phyloP scores from a whole-genome alignment of 2,329 filamentous ascomycete genomes.

The Aspergillus pseudoviridinutans region DNA sequence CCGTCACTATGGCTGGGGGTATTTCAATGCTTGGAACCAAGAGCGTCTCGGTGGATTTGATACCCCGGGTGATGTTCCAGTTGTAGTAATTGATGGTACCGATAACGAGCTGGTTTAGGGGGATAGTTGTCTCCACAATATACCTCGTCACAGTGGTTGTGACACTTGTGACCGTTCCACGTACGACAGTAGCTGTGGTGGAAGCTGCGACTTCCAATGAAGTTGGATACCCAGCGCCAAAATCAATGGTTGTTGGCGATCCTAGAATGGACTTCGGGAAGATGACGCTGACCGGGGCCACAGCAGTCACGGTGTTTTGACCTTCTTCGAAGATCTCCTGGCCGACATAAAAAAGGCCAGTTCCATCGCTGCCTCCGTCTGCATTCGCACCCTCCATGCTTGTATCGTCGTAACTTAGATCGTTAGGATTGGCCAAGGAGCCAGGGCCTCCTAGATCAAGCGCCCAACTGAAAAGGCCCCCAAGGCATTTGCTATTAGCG shows the following conservation, averaged over 20 bases:
- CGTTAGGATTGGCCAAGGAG: background rate
- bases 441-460: background rate
- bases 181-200: background rate
- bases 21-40: slow-evolving; percentile 10
- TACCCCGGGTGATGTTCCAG: slow-evolving; percentile 9
- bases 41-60: slow-evolving; percentile 1
- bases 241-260: slow-evolving; percentile 1
- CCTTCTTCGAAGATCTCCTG: background rate
- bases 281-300: slow-evolving; percentile 4
- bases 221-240: slow-evolving; percentile 1
- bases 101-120: background rate
- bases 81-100: slow-evolving; percentile 8
- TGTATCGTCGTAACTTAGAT: background rate
- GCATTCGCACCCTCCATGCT: background rate
- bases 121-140: slow-evolving; percentile 1
- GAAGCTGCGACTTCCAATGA: slow-evolving; percentile 2
- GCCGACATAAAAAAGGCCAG: slow-evolving; percentile 2
- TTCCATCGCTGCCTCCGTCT: slow-evolving; percentile 4
- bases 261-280: background rate
- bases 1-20: background rate
- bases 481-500: too few species aligned
- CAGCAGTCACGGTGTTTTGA: background rate
- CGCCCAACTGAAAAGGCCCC: too few species aligned
- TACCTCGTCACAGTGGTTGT: background rate
- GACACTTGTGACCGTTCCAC: background rate